Conservation (phyloP, 192 early-diverging fungal species). For the Coemansia sp. region DNA sequence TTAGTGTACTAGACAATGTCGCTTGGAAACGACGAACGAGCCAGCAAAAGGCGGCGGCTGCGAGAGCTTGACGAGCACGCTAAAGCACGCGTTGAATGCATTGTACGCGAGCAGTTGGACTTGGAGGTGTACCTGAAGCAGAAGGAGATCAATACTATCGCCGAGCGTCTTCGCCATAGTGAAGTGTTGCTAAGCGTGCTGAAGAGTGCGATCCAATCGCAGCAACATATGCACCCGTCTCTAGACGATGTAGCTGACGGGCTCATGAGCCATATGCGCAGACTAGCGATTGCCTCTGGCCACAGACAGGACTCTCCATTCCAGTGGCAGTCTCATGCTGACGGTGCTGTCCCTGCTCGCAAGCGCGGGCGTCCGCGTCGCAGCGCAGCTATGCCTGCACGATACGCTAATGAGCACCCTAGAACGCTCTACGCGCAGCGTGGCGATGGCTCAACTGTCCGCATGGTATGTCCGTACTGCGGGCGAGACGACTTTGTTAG, state of each 20-base stretch:
- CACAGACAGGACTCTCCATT: background rate
- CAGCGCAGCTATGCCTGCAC: slow-evolving; percentile 19
- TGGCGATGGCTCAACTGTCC: slow-evolving; percentile 58
- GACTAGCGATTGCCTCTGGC: slow-evolving; percentile 3
- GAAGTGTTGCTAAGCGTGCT: slow-evolving; percentile 63
- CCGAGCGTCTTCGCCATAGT: slow-evolving; percentile 63
- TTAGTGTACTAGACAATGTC: background rate
- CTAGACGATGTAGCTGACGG: slow-evolving; percentile 24
- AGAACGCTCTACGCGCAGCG: slow-evolving; percentile 41
- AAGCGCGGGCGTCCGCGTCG: slow-evolving; percentile 32
- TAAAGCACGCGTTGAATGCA: slow-evolving; percentile 55
- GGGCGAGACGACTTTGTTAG: slow-evolving; percentile 75
- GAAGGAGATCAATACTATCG: slow-evolving; percentile 66
- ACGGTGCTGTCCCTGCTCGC: background rate
- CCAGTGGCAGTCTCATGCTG: background rate
- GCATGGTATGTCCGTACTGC: slow-evolving; percentile 79
- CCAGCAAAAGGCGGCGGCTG: slow-evolving; percentile 15
- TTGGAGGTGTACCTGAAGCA: slow-evolving; percentile 75
- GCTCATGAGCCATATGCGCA: slow-evolving; percentile 29
- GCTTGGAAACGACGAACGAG: background rate
- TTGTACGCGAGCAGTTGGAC: slow-evolving; percentile 76
- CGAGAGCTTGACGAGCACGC: slow-evolving; percentile 18
- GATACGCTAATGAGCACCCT: slow-evolving; percentile 5
- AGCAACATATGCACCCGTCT: slow-evolving; percentile 40
- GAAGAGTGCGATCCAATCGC: slow-evolving; percentile 53